A percentile compares a stretch with the other conserved stretches of the same genome.
These are phyloP conservation scores for Wickerhamiella dianesei DNA, from an alignment of 805 yeast species.

Conservation along the genomic window DNA sequence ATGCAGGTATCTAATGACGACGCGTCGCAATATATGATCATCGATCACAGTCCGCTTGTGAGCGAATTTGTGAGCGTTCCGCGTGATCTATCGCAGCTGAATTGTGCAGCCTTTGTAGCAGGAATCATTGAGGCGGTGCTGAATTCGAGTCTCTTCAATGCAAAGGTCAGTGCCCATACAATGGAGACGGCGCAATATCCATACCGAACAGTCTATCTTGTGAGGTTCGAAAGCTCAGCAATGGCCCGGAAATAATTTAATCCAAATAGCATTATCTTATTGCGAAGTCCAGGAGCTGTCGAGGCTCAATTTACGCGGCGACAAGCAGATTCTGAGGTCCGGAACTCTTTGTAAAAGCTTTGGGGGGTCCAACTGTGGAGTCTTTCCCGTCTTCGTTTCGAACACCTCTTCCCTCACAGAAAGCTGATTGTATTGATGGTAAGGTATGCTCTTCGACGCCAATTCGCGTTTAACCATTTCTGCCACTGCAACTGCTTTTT, in stretches of 20 bases:
- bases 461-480: background rate
- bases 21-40: slow-evolving; percentile 64
- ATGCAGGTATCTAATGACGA: slow-evolving; percentile 58
- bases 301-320: background rate
- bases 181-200: slow-evolving; percentile 50
- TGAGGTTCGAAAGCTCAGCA: slow-evolving; percentile 41
- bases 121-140: slow-evolving; percentile 76
- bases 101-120: slow-evolving; percentile 72
- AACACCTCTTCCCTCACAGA: background rate
- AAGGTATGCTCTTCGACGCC: background rate
- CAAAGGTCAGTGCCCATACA: slow-evolving; percentile 71
- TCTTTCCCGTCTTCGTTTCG: too few species aligned
- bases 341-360: background rate
- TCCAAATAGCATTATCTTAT: background rate
- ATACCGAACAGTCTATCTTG: slow-evolving; percentile 57
- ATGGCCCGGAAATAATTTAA: background rate
- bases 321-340: background rate
- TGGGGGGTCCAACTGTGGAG: background rate
- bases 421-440: background rate
- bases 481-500: background rate
- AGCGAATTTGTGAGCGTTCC: slow-evolving; percentile 68
- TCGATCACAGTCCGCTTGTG: slow-evolving; percentile 58
- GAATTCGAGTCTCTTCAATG: slow-evolving; percentile 58
- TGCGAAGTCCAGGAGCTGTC: background rate
- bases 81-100: slow-evolving; percentile 59